Percentiles rank a stretch among this genome's conserved stretches.
Conservation (phyloP, 2,329 filamentous ascomycete genomes). For the Aphanoascus verrucosus region DNA sequence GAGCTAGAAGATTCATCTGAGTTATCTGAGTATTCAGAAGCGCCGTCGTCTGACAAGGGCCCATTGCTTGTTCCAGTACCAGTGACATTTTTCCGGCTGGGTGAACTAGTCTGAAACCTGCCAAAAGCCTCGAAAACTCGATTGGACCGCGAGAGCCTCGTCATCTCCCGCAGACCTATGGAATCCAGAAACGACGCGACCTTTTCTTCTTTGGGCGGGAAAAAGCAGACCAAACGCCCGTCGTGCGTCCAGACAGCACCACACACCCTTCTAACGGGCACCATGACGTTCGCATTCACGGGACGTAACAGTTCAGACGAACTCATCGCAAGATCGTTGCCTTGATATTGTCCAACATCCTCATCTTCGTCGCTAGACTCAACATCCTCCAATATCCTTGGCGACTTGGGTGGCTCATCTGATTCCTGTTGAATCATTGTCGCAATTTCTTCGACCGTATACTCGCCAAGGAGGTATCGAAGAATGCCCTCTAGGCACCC, state of each 20-base stretch:
- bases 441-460: conserved; percentile 48
- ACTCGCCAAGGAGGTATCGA: conserved; percentile 50
- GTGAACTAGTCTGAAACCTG: conserved; percentile 44
- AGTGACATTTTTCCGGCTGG: conserved; percentile 37
- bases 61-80: conserved; percentile 35
- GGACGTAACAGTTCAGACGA: conserved; percentile 43
- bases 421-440: conserved; percentile 47
- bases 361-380: conserved; percentile 80
- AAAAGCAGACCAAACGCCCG: conserved; percentile 49
- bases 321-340: conserved; percentile 38
- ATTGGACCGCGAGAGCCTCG: conserved; percentile 38
- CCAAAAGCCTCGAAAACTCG: conserved; percentile 55
- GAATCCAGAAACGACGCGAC: conserved; percentile 41
- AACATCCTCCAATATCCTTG: conserved; percentile 48
- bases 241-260: conserved; percentile 48
- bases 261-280: conserved; percentile 50
- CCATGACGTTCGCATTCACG: conserved; percentile 52
- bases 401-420: conserved; percentile 39
- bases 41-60: conserved; percentile 34
- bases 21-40: conserved; percentile 39
- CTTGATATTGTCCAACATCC: conserved; percentile 34
- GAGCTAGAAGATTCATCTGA: conserved; percentile 53
- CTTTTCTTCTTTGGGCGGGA: conserved; percentile 43
- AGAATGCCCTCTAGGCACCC: conserved; percentile 53
- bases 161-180: conserved; percentile 40